Evolutionary conservation across 345 rosid genomes (phyloP), one percentile per base, ranked within the genome.

Genomic region (Lumnitzera littorea): DNA sequence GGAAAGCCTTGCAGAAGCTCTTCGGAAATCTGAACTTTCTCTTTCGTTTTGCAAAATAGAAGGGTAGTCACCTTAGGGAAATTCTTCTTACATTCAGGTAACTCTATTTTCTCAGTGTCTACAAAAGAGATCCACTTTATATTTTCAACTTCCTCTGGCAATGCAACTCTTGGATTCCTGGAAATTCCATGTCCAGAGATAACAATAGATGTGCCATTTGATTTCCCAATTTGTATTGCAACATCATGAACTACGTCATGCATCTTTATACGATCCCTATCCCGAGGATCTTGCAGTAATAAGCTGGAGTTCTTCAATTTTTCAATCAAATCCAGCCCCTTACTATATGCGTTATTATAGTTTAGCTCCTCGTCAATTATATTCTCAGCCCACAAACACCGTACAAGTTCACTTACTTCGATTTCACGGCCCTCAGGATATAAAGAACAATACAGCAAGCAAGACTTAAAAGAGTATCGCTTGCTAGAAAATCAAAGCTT

Each of bases 241-340:
- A 80, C 71, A 58, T 82, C 88, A 2, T 83, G 67, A 11, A 80
- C 74, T 43, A 83, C 64, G 48, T 68, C 78, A 56, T 83, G 83
- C 83, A 83, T 78, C 63, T 72, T 83, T 16, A 78, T 64, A 6
- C 70, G 57, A n/a, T n/a, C 74, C 20, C 53, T 51, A 24, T 55
- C 29, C 11, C n/a, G 72, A 48, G n/a, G n/a, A n/a, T n/a, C n/a
- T n/a, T n/a, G n/a, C n/a, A n/a, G n/a, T n/a, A n/a, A n/a, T n/a
- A n/a, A n/a, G n/a, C n/a, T n/a, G n/a, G n/a, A n/a, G n/a, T n/a
- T n/a, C 56, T 80, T 80, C 63, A 80, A 66, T 55, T 46, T 70
- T 68, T 83, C 82, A 0, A 80, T 58, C 73, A 80, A 63, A 56
- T 74, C 48, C 36, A 66, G 41, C 54, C 83, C 82, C 57, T 66